phyloP scores from a whole-genome alignment of 2,329 filamentous ascomycete genomes.

The Fusarium pseudonygamai region DNA sequence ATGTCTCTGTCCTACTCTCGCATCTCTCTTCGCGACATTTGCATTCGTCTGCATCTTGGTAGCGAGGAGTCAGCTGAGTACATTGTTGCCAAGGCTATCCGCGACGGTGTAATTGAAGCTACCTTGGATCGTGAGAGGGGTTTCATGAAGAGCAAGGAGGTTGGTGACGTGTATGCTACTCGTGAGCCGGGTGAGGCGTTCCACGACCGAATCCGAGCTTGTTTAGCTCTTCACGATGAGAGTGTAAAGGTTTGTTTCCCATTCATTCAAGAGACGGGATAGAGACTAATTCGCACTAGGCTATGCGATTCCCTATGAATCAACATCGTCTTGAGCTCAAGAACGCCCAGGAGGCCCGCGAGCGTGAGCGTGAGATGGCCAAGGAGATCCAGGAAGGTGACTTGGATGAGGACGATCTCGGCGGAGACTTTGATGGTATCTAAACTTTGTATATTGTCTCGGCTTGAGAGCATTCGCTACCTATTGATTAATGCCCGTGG shows the following conservation, averaged over 20 bases:
- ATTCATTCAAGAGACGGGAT: neutral
- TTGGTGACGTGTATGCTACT: conserved; percentile 95
- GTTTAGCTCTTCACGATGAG: conserved; percentile 92
- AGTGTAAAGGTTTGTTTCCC: conserved; percentile 81
- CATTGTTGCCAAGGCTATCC: conserved; percentile 98
- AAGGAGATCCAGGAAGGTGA: conserved; percentile 99
- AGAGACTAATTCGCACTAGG: conserved; percentile 59
- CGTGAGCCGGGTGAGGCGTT: conserved; percentile 96
- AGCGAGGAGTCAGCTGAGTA: conserved; percentile 99
- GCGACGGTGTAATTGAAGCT: conserved; percentile 96
- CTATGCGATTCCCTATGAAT: conserved; percentile 99
- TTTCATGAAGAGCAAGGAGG: conserved; percentile 98
- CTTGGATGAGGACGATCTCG: conserved; percentile 94
- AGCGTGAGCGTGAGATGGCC: conserved; percentile 94
- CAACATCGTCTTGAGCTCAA: conserved; percentile 97
- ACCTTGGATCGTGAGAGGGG: conserved; percentile 92
- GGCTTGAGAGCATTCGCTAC: conserved; percentile 8
- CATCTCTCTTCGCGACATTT: conserved; percentile 96
- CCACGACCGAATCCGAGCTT: conserved; percentile 94
- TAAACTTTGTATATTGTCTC: conserved; percentile 57
- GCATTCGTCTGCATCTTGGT: conserved; percentile 90
- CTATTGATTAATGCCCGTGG: conserved; percentile 13
- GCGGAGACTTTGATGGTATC: conserved; percentile 95
- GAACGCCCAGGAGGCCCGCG: conserved; percentile 97
- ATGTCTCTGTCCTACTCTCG: conserved; percentile 98